Percentiles rank a stretch among this genome's conserved stretches.
Conservation (phyloP, 139 green algal species). For the Desmodesmus armatus region DNA sequence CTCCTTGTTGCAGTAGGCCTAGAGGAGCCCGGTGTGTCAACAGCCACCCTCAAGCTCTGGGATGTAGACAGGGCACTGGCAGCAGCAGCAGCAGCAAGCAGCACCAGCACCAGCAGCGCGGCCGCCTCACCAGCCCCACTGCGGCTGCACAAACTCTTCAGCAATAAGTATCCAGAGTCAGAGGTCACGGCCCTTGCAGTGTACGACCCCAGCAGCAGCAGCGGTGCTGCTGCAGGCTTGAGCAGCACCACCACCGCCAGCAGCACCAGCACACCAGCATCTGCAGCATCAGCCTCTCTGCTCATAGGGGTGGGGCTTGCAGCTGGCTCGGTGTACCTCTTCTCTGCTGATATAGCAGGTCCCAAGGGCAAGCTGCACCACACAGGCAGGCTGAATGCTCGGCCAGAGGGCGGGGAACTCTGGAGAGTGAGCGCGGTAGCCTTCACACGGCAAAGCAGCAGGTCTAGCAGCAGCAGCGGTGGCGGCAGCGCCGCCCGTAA, state of each 20-base stretch:
- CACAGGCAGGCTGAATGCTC: constrained; percentile 24
- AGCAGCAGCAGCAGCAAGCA: neutral
- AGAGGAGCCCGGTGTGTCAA: constrained; percentile 67
- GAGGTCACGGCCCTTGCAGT: constrained; percentile 61
- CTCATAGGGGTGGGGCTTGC: constrained; percentile 28
- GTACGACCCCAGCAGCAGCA: constrained; percentile 29
- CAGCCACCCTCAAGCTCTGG: constrained; percentile 72
- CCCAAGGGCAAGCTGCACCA: constrained; percentile 35
- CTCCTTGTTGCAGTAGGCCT: constrained; percentile 61
- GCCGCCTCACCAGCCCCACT: constrained; percentile 34
- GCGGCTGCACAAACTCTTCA: constrained; percentile 53
- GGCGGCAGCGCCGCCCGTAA: neutral
- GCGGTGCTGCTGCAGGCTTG: neutral
- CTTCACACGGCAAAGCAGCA: neutral
- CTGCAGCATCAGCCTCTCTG: neutral
- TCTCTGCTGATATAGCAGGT: neutral
- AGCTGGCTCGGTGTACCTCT: constrained; percentile 29
- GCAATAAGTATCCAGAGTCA: constrained; percentile 63
- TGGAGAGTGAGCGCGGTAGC: constrained; percentile 29
- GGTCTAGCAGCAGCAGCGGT: neutral
- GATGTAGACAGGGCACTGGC: constrained; percentile 24
- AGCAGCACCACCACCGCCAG: neutral
- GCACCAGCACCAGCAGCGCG: constrained; percentile 5
- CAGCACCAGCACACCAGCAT: neutral
- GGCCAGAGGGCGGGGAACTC: constrained; percentile 7